These are phyloP conservation scores for Tuber calosporum DNA, from an alignment of 495 filamentous ascomycete genomes.

Conservation along the genomic window DNA sequence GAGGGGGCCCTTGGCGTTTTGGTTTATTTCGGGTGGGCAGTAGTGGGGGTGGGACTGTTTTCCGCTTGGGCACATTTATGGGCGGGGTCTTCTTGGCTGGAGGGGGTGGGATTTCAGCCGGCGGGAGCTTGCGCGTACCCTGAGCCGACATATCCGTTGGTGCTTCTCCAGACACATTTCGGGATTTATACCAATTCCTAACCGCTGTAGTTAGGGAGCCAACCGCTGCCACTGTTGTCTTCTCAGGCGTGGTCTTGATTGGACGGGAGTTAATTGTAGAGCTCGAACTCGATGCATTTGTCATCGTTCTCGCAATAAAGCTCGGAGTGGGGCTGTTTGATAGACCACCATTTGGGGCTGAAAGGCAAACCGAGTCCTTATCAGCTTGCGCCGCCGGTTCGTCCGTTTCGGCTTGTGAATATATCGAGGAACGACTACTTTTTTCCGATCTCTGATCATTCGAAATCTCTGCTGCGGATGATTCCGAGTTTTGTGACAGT, in stretches of 20 bases:
- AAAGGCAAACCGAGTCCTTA: slow-evolving; percentile 1
- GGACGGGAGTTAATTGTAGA: slow-evolving; percentile 13
- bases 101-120: slow-evolving; percentile 60
- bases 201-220: slow-evolving; percentile 68
- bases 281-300: slow-evolving; percentile 18
- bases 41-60: slow-evolving; percentile 49
- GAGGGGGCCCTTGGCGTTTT: slow-evolving; percentile 44
- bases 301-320: slow-evolving; percentile 37
- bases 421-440: slow-evolving; percentile 39
- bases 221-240: slow-evolving; percentile 51
- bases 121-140: slow-evolving; percentile 60
- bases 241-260: slow-evolving; percentile 39
- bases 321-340: slow-evolving; percentile 47
- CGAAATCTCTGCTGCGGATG: slow-evolving; percentile 8
- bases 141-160: slow-evolving; percentile 55
- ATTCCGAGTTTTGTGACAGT: slow-evolving; percentile 5
- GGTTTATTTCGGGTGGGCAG: slow-evolving; percentile 40
- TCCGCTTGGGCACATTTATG: slow-evolving; percentile 55
- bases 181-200: slow-evolving; percentile 63
- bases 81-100: slow-evolving; percentile 53
- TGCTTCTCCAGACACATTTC: slow-evolving; percentile 46
- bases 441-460: slow-evolving; percentile 27
- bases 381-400: neutral
- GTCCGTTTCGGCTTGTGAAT: slow-evolving; percentile 2
- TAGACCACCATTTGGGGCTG: slow-evolving; percentile 43